phyloP scores from a whole-genome alignment of 2,329 filamentous ascomycete genomes.

The Raffaelea arxii region DNA sequence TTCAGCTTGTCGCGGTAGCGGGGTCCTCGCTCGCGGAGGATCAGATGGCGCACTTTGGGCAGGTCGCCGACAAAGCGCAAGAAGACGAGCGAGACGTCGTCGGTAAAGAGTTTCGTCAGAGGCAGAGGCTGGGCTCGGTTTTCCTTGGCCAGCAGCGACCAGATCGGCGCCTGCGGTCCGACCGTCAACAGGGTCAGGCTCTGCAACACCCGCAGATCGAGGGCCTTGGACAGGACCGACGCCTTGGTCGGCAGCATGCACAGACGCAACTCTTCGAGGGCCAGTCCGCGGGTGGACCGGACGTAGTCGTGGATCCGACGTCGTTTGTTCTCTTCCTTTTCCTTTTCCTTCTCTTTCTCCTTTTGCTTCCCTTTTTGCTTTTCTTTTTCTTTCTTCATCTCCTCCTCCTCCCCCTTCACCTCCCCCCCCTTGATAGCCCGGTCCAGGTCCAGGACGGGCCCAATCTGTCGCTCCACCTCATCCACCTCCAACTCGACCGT shows the following conservation, averaged over 20 bases:
- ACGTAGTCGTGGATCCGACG: slow-evolving; percentile 40
- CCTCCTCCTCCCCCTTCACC: no score
- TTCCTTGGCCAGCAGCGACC: slow-evolving; percentile 45
- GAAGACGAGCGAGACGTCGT: slow-evolving; percentile 49
- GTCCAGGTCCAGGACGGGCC: not conserved
- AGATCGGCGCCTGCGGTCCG: slow-evolving; percentile 50
- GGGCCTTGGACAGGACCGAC: slow-evolving; percentile 42
- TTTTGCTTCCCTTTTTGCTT: not conserved
- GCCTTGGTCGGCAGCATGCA: slow-evolving; percentile 52
- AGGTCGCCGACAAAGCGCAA: slow-evolving; percentile 44
- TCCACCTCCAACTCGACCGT: slow-evolving; percentile 26
- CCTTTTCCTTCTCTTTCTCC: no score
- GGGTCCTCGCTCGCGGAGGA: slow-evolving; percentile 43
- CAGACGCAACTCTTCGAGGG: slow-evolving; percentile 43
- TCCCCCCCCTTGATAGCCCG: not conserved
- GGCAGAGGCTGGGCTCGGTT: slow-evolving; percentile 41
- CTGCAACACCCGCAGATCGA: slow-evolving; percentile 48
- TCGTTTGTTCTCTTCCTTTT: slow-evolving; percentile 8
- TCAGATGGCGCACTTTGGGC: slow-evolving; percentile 45
- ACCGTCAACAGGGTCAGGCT: slow-evolving; percentile 54
- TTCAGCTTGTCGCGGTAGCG: slow-evolving; percentile 45
- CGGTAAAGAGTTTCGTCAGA: slow-evolving; percentile 50
- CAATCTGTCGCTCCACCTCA: slow-evolving; percentile 19
- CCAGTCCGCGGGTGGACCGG: slow-evolving; percentile 46
- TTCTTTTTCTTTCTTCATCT: not conserved